A percentile compares a stretch with the other conserved stretches of the same genome.
Evolutionary conservation across 257 asterid species (phyloP).

Genomic region (Nicotiana noctiflora): DNA sequence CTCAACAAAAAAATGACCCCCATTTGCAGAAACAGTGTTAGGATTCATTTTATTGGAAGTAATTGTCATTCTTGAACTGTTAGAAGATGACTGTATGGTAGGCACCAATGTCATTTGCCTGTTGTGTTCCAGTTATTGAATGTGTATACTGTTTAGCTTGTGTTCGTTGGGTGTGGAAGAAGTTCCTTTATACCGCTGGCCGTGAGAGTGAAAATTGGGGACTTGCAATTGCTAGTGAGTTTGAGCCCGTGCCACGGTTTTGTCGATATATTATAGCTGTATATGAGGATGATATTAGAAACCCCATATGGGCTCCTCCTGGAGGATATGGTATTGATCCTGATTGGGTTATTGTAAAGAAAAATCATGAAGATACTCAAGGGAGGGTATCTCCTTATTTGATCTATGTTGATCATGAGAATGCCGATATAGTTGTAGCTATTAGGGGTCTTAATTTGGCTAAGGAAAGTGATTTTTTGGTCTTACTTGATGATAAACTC

Average conservation of each 20-base stretch:
- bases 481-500: conserved; percentile 72
- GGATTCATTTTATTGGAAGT: background rate
- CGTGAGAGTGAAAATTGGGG: conserved; percentile 94
- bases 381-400: conserved; percentile 78
- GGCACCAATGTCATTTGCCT: conserved; percentile 84
- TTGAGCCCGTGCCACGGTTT: conserved; percentile 75
- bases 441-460: conserved; percentile 85
- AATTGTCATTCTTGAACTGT: conserved; percentile 13
- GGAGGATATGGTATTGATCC: conserved; percentile 86
- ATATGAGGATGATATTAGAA: conserved; percentile 69
- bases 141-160: conserved; percentile 96
- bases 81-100: conserved; percentile 21
- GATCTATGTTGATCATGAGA: conserved; percentile 76
- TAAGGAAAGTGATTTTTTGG: conserved; percentile 70
- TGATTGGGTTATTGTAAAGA: conserved; percentile 57
- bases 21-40: background rate
- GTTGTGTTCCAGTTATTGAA: conserved; percentile 85
- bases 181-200: conserved; percentile 83
- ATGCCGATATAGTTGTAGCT: conserved; percentile 59
- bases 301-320: conserved; percentile 73
- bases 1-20: background rate
- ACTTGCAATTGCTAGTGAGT: conserved; percentile 70
- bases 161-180: conserved; percentile 95
- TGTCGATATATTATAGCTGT: conserved; percentile 69
- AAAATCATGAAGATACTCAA: conserved; percentile 42